Percentiles rank a stretch among this genome's conserved stretches.
phyloP scores from a whole-genome alignment of 1,284 basidiomycete species.

The Neolentinus lepideus region DNA sequence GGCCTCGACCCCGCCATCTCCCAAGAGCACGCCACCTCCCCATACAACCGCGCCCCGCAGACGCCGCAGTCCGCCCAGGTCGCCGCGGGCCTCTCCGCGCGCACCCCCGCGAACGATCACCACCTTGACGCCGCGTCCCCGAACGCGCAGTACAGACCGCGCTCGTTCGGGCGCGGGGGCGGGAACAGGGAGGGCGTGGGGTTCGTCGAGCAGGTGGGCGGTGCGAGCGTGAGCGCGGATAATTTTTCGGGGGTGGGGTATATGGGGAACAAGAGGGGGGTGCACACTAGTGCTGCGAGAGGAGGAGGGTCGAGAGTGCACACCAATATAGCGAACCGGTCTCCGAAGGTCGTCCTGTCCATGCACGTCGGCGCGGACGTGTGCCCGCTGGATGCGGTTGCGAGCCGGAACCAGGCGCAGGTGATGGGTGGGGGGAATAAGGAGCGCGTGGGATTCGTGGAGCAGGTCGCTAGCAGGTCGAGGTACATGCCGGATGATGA shows the following conservation, averaged over 20 bases:
- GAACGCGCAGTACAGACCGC: neutral
- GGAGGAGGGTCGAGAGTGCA: neutral
- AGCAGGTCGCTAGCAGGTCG: neutral
- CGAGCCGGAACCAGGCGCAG: neutral
- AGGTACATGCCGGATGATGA: neutral
- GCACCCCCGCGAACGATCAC: neutral
- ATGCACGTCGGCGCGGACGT: neutral
- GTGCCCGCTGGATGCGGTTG: neutral
- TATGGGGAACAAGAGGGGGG: neutral
- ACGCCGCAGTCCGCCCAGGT: neutral
- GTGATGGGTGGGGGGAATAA: neutral
- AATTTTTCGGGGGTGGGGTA: neutral
- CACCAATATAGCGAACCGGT: neutral
- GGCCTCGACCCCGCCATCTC: neutral
- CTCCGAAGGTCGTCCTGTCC: neutral
- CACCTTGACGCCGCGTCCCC: neutral
- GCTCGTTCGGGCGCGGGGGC: neutral
- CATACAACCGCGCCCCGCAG: neutral
- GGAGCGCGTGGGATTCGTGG: neutral
- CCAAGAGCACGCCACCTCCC: neutral
- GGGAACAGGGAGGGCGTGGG: neutral
- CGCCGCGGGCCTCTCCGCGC: neutral
- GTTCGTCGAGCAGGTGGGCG: constrained; percentile 1
- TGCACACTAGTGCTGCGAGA: neutral
- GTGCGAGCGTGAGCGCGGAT: neutral